Evolutionary conservation across 345 rosid genomes (phyloP).

Genomic region (Populus pruinosa): DNA sequence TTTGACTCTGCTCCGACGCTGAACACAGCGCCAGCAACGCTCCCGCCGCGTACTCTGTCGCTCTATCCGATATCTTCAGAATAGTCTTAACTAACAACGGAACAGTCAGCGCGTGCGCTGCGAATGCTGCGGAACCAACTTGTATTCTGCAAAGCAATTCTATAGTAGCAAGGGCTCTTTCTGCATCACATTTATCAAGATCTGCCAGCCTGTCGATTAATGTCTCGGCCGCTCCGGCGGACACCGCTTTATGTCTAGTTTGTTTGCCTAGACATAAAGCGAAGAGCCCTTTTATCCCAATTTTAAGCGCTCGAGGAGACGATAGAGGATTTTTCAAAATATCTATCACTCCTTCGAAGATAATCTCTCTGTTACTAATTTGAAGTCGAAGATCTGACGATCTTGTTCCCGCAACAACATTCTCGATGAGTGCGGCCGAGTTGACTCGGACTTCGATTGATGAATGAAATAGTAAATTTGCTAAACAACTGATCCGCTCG

Average conservation of each 20-base stretch:
- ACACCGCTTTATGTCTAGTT: slow-evolving; percentile 68
- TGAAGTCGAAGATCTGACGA: slow-evolving; percentile 59
- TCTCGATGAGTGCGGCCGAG: slow-evolving; percentile 77
- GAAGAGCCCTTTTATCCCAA: slow-evolving; percentile 74
- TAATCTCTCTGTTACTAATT: slow-evolving; percentile 47
- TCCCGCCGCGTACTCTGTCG: slow-evolving; percentile 95
- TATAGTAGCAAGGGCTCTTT: slow-evolving; percentile 76
- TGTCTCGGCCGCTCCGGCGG: slow-evolving; percentile 68
- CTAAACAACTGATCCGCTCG: slow-evolving; percentile 40
- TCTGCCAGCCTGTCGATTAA: slow-evolving; percentile 68
- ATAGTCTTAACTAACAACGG: slow-evolving; percentile 72
- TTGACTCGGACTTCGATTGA: slow-evolving; percentile 67
- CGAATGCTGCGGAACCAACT: slow-evolving; percentile 62
- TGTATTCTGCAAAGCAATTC: slow-evolving; percentile 83
- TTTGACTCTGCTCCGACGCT: slow-evolving; percentile 59
- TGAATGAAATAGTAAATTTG: slow-evolving; percentile 50
- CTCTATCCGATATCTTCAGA: slow-evolving; percentile 74
- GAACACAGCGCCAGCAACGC: slow-evolving; percentile 72
- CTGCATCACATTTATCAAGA: slow-evolving; percentile 79
- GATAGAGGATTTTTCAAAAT: slow-evolving; percentile 48
- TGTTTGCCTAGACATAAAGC: slow-evolving; percentile 80
- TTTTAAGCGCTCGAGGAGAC: slow-evolving; percentile 62
- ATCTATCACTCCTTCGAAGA: slow-evolving; percentile 75
- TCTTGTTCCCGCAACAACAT: slow-evolving; percentile 60
- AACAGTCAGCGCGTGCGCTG: slow-evolving; percentile 69